Conservation (phyloP, 768 basidiomycete species). For the Neoboletus magnificus region DNA sequence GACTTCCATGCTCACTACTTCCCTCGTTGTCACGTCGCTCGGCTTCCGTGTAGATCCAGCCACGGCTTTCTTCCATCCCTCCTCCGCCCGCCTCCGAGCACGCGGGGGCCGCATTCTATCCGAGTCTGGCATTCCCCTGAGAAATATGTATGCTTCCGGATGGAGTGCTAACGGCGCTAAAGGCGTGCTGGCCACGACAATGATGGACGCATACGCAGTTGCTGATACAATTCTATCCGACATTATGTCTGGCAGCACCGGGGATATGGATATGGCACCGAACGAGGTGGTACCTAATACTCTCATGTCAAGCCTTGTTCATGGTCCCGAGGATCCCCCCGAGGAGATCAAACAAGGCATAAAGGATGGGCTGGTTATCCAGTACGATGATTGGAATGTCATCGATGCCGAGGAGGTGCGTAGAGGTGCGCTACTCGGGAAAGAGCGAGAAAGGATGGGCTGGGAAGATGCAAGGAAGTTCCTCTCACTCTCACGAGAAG, state of each 20-base stretch:
- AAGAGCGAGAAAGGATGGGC: constrained; percentile 74
- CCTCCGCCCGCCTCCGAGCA: constrained; percentile 54
- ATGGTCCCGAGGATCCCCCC: constrained; percentile 46
- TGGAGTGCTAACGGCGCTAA: constrained; percentile 92
- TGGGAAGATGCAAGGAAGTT: constrained; percentile 56
- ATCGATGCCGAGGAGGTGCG: constrained; percentile 71
- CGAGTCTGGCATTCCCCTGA: constrained; percentile 36
- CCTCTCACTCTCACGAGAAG: constrained; percentile 14
- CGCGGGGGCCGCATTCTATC: constrained; percentile 48
- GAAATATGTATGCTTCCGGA: constrained; percentile 84
- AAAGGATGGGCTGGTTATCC: constrained; percentile 44
- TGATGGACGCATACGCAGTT: constrained; percentile 86
- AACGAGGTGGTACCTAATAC: neutral
- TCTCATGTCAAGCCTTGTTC: constrained; percentile 35
- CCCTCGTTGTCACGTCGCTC: constrained; percentile 81
- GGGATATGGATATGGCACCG: constrained; percentile 9
- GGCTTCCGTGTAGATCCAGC: constrained; percentile 77
- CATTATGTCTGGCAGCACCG: constrained; percentile 26
- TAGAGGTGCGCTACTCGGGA: constrained; percentile 52
- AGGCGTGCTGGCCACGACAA: constrained; percentile 88
- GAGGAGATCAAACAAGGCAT: constrained; percentile 44
- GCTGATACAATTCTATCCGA: constrained; percentile 71
- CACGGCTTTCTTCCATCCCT: constrained; percentile 56
- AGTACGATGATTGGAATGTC: constrained; percentile 71
- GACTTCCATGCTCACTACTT: constrained; percentile 53